Base-by-base conservation (phyloP, 2,329 filamentous ascomycete species). In the Sclerotinia spermophila region DNA sequence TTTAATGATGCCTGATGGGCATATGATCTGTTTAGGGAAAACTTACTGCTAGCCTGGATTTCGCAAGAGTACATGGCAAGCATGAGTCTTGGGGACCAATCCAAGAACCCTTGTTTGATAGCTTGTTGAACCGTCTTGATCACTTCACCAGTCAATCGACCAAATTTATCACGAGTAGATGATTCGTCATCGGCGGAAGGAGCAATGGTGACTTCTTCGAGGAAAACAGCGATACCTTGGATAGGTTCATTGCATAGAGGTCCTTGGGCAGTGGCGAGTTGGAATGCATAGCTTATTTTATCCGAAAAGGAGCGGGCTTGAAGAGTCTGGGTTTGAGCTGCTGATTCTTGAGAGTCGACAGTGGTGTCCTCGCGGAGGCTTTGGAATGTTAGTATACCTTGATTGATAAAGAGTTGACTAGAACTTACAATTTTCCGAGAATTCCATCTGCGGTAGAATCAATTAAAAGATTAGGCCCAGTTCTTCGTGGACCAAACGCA, bases 61-160 rank as follows among this genome's bases (percentile, higher is more conserved):
- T 98, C 96, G 80, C 95, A 97, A 69, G 89, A 93, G 83, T 99
- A 99, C 93, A 98, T 98, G 67, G 96, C 96, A 59, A 99, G 88
- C 83, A 98, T 89, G 75, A 99, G 87, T n/a, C 96, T 90, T 0
- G 96, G 92, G 53, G 91, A 95, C 96, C 96, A 99, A 84, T 98
- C 96, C 27, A 97, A 84, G 84, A 98, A 97, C 33, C 90, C 95
- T 74, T 90, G 85, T 66, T 90, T 88, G 72, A 99, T 93, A n/a
- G 90, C 87, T 60, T 93, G 89, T 75, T 95, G 93, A 27, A 95
- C 90, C 0, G 92, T 91, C 80, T 94, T 94, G 83, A 99, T 97
- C 59, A 97, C 89, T 82, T 98, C 96, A 73, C 96, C 94, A 0
- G 94, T 98, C 0, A 98, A 84, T 3, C 94, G 91, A 76, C 92